Base-by-base conservation (phyloP, 176 grass and related monocot species). In the Saccharum officinarum region DNA sequence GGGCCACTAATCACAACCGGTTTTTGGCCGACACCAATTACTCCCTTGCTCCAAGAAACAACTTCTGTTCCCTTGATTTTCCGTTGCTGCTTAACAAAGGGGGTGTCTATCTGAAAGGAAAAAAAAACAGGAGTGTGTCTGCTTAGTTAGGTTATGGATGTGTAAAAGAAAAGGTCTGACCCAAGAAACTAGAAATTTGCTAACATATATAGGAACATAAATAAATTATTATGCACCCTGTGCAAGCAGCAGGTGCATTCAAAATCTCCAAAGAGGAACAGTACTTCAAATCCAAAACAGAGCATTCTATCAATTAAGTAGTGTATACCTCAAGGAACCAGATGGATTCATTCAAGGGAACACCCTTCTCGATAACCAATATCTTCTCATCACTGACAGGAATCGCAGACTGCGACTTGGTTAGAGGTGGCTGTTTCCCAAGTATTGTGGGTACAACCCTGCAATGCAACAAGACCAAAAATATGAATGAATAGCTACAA, bases 1-100 rank as follows among this genome's bases (percentile, higher is more conserved):
- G 97, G 97, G 1, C 97, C 97, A 81, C 93, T 96, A 74, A 99
- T 96, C 25, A 96, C 97, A 46, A 99, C 84, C 9, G 97, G 97
- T 64, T 91, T 99, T 81, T 89, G 97, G 16, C 85, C 90, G 23
- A 87, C 67, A 2, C 89, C 86, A 1, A 89, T 64, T 20, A 90
- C 90, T 41, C 93, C 93, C 75, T 94, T 99, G 84, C 89, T 95
- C 97, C 97, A 96, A 8, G 92, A 87, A 75, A 99, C 90, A 57
- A 99, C 91, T 68, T 90, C 89, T 10, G 80, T 81, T 11, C 93
- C 93, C 70, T 89, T 89, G 37, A 96, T 81, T 71, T 92, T 87
- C 54, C 78, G 80, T 67, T 93, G 90, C 42, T 99, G 84, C 71
- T 87, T 99, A 70, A 99, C 88, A 80, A 99, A 96, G 25, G 92